Evolutionary conservation across 2,329 filamentous ascomycete genomes (phyloP).

Genomic region (Phaeosphaeriaceae sp.): DNA sequence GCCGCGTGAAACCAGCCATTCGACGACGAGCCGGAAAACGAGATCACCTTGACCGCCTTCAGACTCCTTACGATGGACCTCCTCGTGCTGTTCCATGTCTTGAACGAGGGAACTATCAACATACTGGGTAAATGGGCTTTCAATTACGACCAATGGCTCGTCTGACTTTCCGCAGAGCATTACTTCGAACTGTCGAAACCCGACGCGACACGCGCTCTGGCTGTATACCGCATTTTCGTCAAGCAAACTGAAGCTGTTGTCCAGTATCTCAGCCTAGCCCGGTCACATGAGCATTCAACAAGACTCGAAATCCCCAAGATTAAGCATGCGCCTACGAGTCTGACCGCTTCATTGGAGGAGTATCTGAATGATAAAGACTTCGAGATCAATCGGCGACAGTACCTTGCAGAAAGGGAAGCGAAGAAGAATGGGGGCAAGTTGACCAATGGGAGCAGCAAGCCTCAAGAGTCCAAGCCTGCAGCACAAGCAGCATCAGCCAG

Average conservation of each 20-base stretch:
- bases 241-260: constrained; percentile 93
- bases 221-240: constrained; percentile 91
- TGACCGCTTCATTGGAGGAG: constrained; percentile 89
- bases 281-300: constrained; percentile 91
- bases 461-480: constrained; percentile 42
- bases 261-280: constrained; percentile 83
- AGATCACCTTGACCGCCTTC: constrained; percentile 95
- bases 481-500: constrained; percentile 34
- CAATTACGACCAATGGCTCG: background rate
- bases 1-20: constrained; percentile 68
- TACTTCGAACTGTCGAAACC: constrained; percentile 98
- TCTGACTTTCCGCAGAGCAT: constrained; percentile 68
- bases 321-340: constrained; percentile 93
- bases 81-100: constrained; percentile 87
- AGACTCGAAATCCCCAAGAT: constrained; percentile 94
- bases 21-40: constrained; percentile 88
- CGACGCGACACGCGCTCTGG: constrained; percentile 89
- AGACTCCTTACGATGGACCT: constrained; percentile 89
- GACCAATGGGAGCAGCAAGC: constrained; percentile 47
- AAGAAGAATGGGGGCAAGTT: constrained; percentile 61
- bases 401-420: constrained; percentile 84
- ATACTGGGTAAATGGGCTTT: constrained; percentile 74
- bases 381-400: constrained; percentile 90
- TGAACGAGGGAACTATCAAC: constrained; percentile 97
- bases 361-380: constrained; percentile 96